Base-by-base conservation (phyloP, 192 early-diverging fungal species). In the Coemansia sp. region DNA sequence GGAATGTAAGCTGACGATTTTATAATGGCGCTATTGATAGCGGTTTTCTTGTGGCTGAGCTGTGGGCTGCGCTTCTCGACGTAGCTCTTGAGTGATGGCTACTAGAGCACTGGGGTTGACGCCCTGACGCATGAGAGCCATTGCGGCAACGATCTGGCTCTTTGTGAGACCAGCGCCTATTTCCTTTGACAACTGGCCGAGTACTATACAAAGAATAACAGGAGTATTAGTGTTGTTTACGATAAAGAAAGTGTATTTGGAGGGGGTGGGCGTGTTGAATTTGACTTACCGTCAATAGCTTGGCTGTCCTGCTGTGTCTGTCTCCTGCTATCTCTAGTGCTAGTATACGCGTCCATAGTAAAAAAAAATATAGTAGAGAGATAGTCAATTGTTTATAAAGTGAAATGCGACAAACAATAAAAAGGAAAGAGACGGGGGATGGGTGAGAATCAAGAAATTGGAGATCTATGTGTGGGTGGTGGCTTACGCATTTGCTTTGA, bases 1-100 rank as follows among this genome's bases (percentile, higher is more conserved):
- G 52, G 30, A 60, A 37, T 60, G 33, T 60, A 17, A 38, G 37
- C 33, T 23, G 33, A 11, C 59, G 23, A 23, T 37, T 40, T 44
- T 23, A 21, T 28, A 37, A 37, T 26, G 7, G 52, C n/a, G 53
- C 37, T 52, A 32, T 13, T 62, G 17, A 23, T 62, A 17, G 35
- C 39, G 23, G 42, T 3, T 14, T 6, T 49, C 33, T 33, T 64
- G 44, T 16, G 16, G 44, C 17, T 73, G 40, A 13, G 62, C 11
- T 8, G 63, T 47, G 19, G 39, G 28, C 32, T 64, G 74, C 0
- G 74, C 72, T 63, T 77, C 72, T 23, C 57, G 61, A 63, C 80
- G 75, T 38, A 83, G 69, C 49, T 83, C 80, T 26, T 75, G 80
- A 0, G 80, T 83, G 17, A 83, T 83, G 42, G 80, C 80, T 10